A percentile compares a stretch with the other conserved stretches of the same genome.
These are phyloP conservation scores for Aspergillus pseudotamarii DNA, from an alignment of 2,329 filamentous ascomycete species.

Conservation along the genomic window DNA sequence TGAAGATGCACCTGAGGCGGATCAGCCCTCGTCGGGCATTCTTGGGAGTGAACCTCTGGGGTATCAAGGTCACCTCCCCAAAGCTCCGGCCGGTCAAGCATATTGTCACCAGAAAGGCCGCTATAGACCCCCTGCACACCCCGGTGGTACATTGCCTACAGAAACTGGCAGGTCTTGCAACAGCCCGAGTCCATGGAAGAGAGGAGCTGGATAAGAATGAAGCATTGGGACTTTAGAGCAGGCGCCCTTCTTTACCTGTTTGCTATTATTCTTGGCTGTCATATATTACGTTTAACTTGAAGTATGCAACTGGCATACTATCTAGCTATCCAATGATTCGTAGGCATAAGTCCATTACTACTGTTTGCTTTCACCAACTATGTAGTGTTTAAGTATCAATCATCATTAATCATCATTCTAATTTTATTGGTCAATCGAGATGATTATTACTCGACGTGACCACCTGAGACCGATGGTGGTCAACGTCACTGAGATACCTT, in stretches of 20 bases:
- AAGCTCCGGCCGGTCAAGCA: too few relatives aligned
- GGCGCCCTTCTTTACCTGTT: background rate
- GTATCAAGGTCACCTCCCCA: background rate
- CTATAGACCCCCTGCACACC: slow-evolving; percentile 20
- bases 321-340: background rate
- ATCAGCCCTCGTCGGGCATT: slow-evolving; percentile 45
- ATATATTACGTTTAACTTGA: background rate
- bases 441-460: too few relatives aligned
- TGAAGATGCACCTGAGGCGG: slow-evolving; percentile 27
- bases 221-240: background rate
- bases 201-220: slow-evolving; percentile 64
- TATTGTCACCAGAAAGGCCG: too few relatives aligned
- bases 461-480: background rate
- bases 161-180: slow-evolving; percentile 47
- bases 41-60: slow-evolving; percentile 40
- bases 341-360: background rate
- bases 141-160: slow-evolving; percentile 22
- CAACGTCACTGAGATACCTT: background rate
- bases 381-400: background rate
- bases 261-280: background rate
- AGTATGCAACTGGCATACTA: background rate
- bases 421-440: too few relatives aligned
- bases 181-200: slow-evolving; percentile 64
- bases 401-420: background rate
- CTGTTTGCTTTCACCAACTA: background rate